These are phyloP conservation scores for Erysimum cheiri DNA, from an alignment of 441 rosid genomes.

Conservation along the genomic window DNA sequence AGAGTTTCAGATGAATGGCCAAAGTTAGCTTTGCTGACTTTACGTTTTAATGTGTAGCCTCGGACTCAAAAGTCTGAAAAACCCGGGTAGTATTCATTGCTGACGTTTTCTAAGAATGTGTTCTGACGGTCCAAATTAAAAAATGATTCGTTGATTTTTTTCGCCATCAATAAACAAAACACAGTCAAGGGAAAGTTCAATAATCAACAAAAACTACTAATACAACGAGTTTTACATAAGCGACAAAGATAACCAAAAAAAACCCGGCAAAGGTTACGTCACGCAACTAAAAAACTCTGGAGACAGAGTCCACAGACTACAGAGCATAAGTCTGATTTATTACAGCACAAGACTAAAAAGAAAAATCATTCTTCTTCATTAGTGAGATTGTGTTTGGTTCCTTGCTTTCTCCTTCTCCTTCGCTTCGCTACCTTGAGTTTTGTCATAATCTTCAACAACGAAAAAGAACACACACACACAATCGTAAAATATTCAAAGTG, in stretches of 20 bases:
- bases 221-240: constrained; percentile 14
- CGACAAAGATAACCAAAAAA: neutral
- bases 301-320: neutral
- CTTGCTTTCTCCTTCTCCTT: constrained; percentile 73
- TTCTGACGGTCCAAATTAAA: neutral
- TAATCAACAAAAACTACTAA: neutral
- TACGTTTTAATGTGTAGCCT: neutral
- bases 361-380: neutral
- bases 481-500: neutral
- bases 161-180: neutral
- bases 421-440: constrained; percentile 74
- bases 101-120: neutral
- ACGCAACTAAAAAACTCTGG: neutral
- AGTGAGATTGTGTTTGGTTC: constrained; percentile 48
- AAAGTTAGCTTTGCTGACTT: neutral
- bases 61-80: neutral
- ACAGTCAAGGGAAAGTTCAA: neutral
- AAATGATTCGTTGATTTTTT: neutral
- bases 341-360: neutral
- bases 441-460: constrained; percentile 57
- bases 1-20: neutral
- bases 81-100: neutral
- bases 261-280: neutral
- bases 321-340: constrained; percentile 1
- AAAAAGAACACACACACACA: neutral